Base-by-base conservation (phyloP, 1,284 basidiomycete species). In the Earliella scabrosa region DNA sequence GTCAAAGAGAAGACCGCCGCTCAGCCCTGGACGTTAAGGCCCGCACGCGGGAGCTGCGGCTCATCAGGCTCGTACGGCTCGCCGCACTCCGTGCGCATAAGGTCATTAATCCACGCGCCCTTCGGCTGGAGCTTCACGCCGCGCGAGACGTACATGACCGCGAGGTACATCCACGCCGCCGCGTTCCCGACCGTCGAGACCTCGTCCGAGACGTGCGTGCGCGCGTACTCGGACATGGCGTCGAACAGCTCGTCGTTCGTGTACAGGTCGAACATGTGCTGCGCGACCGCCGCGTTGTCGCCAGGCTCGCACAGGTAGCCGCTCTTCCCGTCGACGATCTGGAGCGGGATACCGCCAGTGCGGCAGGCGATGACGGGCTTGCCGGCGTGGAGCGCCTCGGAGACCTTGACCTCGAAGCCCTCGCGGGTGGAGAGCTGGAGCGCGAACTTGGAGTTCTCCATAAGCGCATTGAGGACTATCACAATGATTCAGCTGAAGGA, bases 391-490 rank as follows among this genome's bases (percentile, higher is more conserved):
- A 95, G 80, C 18, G 90, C 92, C 74, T 95, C 93, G 40, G 92
- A 94, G 52, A 95, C 93, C 73, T 95, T 95, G 72, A 95, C 91
- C 68, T 95, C 93, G 74, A 95, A 95, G 40, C 93, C 93, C 75
- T 95, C 93, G 58, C 92, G 90, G 52, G 85, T 85, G 50, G 87
- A 90, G 50, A 92, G 83, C 71, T 92, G 90, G 45, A 91, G 78
- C 4, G 88, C 90, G 62, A 92, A 84, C 70, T 86, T 83, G 44
- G 87, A 78, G 68, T 90, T 92, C 39, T 86, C 82, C 85, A 93
- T 83, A 58, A 92, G 77, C 10, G 86, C 85, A 66, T 92, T 91
- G 52, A 92, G 77, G 52, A 92, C 90, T 92, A 61, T 31, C 50
- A 35, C n/a, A 36, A 35, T 31, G 11, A 1, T 41, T 47, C 16